phyloP scores from a whole-genome alignment of 1,139 yeast species.

The Suhomyces bokatorum region DNA sequence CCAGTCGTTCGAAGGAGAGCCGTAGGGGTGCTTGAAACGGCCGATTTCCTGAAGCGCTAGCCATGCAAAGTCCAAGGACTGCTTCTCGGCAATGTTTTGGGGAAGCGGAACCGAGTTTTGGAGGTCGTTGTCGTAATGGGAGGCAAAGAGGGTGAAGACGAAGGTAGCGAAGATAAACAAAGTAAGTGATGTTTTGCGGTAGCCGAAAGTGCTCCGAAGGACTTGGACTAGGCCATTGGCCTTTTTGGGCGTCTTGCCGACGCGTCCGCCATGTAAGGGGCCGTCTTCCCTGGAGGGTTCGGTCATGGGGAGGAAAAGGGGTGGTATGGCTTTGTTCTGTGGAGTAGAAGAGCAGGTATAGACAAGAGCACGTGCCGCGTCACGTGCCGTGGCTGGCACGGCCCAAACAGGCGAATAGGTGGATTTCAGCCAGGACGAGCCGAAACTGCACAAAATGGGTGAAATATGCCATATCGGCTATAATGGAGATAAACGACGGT shows the following conservation, averaged over 20 bases:
- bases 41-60: slow-evolving; percentile 68
- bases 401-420: too few species aligned
- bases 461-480: too few species aligned
- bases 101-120: slow-evolving; percentile 47
- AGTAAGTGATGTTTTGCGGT: slow-evolving; percentile 60
- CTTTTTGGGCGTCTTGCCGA: neutral
- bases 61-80: slow-evolving; percentile 53
- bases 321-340: too few species aligned
- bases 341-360: neutral
- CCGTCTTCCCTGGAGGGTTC: slow-evolving; percentile 4
- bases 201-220: slow-evolving; percentile 49
- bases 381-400: neutral
- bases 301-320: slow-evolving; percentile 2
- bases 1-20: slow-evolving; percentile 70
- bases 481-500: too few species aligned
- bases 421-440: too few species aligned
- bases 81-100: slow-evolving; percentile 5
- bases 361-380: neutral
- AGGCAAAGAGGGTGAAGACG: slow-evolving; percentile 31
- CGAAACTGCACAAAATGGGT: too few species aligned
- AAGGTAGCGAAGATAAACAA: slow-evolving; percentile 47
- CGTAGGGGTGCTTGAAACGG: slow-evolving; percentile 69
- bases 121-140: slow-evolving; percentile 35
- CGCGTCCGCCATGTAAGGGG: neutral
- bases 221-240: slow-evolving; percentile 6